phyloP scores from a whole-genome alignment of 371 early-diverging fungal genomes.

The Mucor lusitanicus region DNA sequence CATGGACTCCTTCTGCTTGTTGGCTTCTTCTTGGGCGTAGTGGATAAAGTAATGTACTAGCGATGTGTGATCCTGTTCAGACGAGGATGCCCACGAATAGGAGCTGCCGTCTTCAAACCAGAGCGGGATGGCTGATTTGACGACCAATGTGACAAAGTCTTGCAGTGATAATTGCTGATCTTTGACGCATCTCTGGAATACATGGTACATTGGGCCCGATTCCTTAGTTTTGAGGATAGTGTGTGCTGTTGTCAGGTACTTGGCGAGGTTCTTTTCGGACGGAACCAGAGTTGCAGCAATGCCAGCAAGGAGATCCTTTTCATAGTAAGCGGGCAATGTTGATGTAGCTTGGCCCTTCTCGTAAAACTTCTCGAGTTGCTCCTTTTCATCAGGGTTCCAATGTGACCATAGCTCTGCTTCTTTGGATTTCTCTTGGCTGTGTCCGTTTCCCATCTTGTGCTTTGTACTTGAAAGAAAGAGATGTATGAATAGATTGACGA shows the following conservation, averaged over 20 bases:
- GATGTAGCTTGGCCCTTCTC: background rate
- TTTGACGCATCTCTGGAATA: slow-evolving; percentile 12
- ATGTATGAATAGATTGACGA: background rate
- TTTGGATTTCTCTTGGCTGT: slow-evolving; percentile 13
- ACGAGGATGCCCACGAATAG: background rate
- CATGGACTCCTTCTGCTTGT: slow-evolving; percentile 18
- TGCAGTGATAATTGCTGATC: slow-evolving; percentile 17
- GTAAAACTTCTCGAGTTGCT: slow-evolving; percentile 1
- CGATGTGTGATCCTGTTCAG: background rate
- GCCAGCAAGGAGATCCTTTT: background rate
- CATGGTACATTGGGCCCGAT: background rate
- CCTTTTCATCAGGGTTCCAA: slow-evolving; percentile 9
- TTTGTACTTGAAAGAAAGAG: background rate
- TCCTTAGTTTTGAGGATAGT: background rate
- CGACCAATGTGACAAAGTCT: slow-evolving; percentile 26
- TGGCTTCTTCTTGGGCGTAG: slow-evolving; percentile 13
- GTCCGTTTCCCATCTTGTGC: slow-evolving; percentile 21
- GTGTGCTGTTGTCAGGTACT: background rate
- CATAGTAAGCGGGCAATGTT: background rate
- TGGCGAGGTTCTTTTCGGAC: background rate
- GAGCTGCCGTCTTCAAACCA: slow-evolving; percentile 35
- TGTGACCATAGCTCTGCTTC: slow-evolving; percentile 6
- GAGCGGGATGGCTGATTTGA: slow-evolving; percentile 23
- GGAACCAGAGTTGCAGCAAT: background rate
- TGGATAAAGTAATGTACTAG: slow-evolving; percentile 24